Percentiles rank a stretch among this genome's conserved stretches.
These are phyloP conservation scores for Rutidosis leptorrhynchoides DNA, from an alignment of 129 eudicot genomes.

Conservation along the genomic window DNA sequence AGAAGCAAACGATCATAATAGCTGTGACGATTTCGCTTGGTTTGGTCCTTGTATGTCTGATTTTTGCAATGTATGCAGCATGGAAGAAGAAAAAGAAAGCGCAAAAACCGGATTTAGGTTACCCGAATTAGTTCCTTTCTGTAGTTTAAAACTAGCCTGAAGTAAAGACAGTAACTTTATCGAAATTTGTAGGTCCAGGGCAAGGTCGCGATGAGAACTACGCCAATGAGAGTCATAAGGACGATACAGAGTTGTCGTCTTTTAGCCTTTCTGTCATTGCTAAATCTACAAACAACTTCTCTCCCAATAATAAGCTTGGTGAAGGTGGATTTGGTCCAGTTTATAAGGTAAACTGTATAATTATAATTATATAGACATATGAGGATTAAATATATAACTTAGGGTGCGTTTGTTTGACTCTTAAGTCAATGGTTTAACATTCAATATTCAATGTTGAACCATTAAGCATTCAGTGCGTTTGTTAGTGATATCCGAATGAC, in stretches of 20 bases:
- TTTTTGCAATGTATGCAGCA: conserved; percentile 15
- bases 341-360: conserved; percentile 9
- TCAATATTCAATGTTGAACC: no score
- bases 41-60: conserved; percentile 19
- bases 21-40: conserved; percentile 11
- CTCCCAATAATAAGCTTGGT: neutral
- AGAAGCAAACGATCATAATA: conserved; percentile 6
- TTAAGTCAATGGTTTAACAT: no score
- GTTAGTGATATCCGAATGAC: no score
- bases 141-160: neutral
- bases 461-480: no score
- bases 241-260: neutral
- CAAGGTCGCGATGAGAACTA: neutral
- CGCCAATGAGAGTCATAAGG: neutral
- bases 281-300: conserved; percentile 4
- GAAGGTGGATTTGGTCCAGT: conserved; percentile 14
- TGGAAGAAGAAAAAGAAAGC: conserved; percentile 30
- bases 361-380: no score
- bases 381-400: no score
- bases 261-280: neutral
- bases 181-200: conserved; percentile 4
- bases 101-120: conserved; percentile 8
- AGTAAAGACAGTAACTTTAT: conserved; percentile 10
- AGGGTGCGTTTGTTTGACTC: no score
- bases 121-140: conserved; percentile 2